These are phyloP conservation scores for Sphenostylis stenocarpa DNA, from an alignment of 306 rosid genomes.

Conservation along the genomic window DNA sequence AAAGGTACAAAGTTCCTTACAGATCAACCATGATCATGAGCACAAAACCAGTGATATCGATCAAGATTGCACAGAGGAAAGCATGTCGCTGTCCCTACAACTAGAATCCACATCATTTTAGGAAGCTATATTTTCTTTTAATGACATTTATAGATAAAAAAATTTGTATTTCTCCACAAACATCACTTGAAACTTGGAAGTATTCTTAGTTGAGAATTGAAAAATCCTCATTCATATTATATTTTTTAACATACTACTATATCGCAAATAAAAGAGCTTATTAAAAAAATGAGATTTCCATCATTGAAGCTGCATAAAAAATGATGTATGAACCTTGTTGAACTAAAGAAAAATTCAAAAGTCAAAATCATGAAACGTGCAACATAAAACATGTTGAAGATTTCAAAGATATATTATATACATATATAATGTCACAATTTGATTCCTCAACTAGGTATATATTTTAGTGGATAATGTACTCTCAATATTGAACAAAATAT, in stretches of 20 bases:
- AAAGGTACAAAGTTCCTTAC: slow-evolving; percentile 33
- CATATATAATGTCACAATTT: no score
- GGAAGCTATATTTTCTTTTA: neutral
- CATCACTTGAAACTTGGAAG: neutral
- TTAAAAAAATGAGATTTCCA: neutral
- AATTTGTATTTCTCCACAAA: neutral
- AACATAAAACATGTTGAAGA: neutral
- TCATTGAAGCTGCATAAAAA: no score
- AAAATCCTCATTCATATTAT: neutral
- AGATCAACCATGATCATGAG: slow-evolving; percentile 22
- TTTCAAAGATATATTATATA: no score
- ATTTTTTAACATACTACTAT: no score
- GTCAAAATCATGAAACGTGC: no score
- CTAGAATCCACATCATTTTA: slow-evolving; percentile 31
- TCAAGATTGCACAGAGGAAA: slow-evolving; percentile 38
- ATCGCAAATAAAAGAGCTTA: no score
- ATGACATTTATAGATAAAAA: no score
- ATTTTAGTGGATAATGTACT: no score
- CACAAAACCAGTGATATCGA: neutral
- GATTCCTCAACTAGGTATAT: neutral
- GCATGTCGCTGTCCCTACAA: slow-evolving; percentile 25
- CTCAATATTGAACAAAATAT: no score
- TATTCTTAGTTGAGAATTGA: neutral
- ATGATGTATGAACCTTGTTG: no score
- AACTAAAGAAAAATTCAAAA: no score